These are phyloP conservation scores for Dicorynia guianensis DNA, from an alignment of 306 rosid genomes.

Conservation along the genomic window DNA sequence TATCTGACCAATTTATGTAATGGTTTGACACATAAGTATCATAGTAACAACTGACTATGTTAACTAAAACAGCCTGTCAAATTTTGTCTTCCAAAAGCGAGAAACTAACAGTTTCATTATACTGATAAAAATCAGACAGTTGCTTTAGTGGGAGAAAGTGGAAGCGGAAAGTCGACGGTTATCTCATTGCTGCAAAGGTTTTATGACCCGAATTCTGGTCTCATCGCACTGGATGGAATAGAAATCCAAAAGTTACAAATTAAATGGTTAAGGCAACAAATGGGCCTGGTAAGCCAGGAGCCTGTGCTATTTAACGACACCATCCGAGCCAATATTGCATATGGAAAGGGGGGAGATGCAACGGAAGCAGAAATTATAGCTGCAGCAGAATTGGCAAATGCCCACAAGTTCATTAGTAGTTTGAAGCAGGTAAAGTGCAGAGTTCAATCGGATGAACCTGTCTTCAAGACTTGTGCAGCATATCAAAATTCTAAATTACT, in stretches of 20 bases:
- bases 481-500: conserved; percentile 3
- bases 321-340: conserved; percentile 73
- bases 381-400: conserved; percentile 76
- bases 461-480: conserved; percentile 5
- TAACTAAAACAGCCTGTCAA: neutral
- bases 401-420: conserved; percentile 75
- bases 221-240: conserved; percentile 68
- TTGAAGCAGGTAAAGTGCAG: conserved; percentile 60
- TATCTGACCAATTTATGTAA: conserved; percentile 25
- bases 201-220: conserved; percentile 74
- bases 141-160: conserved; percentile 91
- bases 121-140: conserved; percentile 58
- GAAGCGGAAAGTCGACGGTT: conserved; percentile 86
- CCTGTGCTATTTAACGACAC: conserved; percentile 79
- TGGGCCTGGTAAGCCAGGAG: conserved; percentile 86
- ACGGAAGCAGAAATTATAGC: conserved; percentile 71
- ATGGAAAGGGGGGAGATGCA: conserved; percentile 67
- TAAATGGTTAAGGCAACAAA: conserved; percentile 78
- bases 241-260: conserved; percentile 65
- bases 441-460: conserved; percentile 5
- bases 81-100: neutral
- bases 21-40: neutral
- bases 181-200: conserved; percentile 77
- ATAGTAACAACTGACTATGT: neutral
- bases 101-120: conserved; percentile 40